Conservation (phyloP, 2,329 filamentous ascomycete species). For the Penicillium sp. region DNA sequence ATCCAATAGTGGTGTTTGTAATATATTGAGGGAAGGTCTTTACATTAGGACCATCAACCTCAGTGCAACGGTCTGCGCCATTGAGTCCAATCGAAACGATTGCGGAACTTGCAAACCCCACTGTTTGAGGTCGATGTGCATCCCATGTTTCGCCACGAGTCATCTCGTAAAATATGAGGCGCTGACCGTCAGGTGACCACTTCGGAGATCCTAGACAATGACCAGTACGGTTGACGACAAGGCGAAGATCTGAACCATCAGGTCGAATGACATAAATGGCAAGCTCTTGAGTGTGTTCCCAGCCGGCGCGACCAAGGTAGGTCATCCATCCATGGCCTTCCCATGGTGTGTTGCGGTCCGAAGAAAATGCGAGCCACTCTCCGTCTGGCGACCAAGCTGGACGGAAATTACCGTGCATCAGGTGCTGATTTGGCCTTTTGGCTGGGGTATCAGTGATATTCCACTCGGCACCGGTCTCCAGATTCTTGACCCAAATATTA, state of each 20-base stretch:
- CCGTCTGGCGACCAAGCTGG: constrained; percentile 46
- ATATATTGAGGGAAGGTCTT: constrained; percentile 37
- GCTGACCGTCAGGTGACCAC: constrained; percentile 42
- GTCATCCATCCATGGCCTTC: constrained; percentile 38
- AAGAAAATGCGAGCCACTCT: constrained; percentile 44
- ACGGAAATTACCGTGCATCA: constrained; percentile 40
- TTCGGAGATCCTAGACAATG: constrained; percentile 16
- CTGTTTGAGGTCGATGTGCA: constrained; percentile 30
- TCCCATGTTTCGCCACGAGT: constrained; percentile 41
- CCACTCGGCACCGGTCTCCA: constrained; percentile 31
- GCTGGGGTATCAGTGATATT: constrained; percentile 42
- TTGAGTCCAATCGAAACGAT: constrained; percentile 7
- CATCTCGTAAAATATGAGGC: constrained; percentile 44
- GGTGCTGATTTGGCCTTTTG: constrained; percentile 13
- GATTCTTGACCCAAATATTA: constrained; percentile 45
- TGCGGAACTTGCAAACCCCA: constrained; percentile 26
- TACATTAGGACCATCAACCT: constrained; percentile 29
- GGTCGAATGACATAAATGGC: constrained; percentile 16
- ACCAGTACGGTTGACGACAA: not conserved
- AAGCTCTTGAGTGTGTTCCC: constrained; percentile 14
- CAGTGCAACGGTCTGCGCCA: constrained; percentile 32
- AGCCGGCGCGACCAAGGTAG: not conserved
- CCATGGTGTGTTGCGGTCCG: constrained; percentile 46
- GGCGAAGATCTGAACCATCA: constrained; percentile 14
- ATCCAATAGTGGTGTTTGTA: constrained; percentile 29